A percentile compares a stretch with the other conserved stretches of the same genome.
Evolutionary conservation across 495 filamentous ascomycete genomes (phyloP).

Genomic region (Penicillium bialowiezense): DNA sequence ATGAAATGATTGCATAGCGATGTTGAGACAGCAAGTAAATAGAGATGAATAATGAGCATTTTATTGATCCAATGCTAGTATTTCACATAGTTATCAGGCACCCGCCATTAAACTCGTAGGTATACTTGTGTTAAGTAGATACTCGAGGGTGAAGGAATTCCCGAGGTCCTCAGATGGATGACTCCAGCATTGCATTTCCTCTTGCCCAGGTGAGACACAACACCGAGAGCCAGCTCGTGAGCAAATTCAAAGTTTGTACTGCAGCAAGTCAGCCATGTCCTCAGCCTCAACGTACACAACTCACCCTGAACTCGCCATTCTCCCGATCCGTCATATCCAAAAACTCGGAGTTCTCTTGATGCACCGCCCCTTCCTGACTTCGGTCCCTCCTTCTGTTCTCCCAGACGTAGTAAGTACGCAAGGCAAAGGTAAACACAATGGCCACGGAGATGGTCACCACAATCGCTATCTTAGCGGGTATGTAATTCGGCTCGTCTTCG

Average conservation of each 20-base stretch:
- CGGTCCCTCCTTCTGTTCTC: constrained; percentile 44
- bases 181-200: too few species aligned
- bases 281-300: not conserved
- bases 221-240: too few species aligned
- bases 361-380: constrained; percentile 38
- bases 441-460: constrained; percentile 30
- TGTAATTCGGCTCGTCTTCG: constrained; percentile 50
- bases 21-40: not conserved
- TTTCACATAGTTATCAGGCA: too few species aligned
- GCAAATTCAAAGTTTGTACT: not conserved
- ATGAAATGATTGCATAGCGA: constrained; percentile 11
- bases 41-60: not conserved
- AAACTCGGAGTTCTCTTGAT: constrained; percentile 52
- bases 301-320: constrained; percentile 18
- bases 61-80: too few species aligned
- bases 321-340: constrained; percentile 48
- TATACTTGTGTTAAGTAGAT: too few species aligned
- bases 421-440: constrained; percentile 33
- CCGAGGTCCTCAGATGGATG: too few species aligned
- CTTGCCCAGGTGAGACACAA: too few species aligned
- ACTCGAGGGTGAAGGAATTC: too few species aligned
- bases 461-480: constrained; percentile 59
- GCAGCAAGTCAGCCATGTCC: not conserved
- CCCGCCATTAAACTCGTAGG: too few species aligned
- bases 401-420: not conserved